These are phyloP conservation scores for Xylariaceae sp. DNA, from an alignment of 2,329 filamentous ascomycete species.

Conservation along the genomic window DNA sequence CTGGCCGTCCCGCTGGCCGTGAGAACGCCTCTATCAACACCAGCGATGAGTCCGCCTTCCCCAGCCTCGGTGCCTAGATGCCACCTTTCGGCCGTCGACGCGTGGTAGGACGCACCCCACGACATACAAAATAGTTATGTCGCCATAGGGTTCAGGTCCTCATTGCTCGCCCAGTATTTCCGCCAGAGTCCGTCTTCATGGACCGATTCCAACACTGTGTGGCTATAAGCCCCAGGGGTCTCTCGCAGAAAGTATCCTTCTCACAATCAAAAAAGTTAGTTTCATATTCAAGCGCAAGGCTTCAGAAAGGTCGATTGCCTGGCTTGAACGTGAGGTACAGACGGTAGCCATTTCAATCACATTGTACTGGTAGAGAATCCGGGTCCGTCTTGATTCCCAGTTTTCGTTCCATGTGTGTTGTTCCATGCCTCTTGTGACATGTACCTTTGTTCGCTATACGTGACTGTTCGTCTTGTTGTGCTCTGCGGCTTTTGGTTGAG, in stretches of 20 bases:
- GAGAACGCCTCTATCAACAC: conserved; percentile 50
- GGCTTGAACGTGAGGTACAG: conserved; percentile 22
- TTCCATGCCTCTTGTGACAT: background rate
- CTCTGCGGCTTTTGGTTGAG: background rate
- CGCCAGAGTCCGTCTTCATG: conserved; percentile 14
- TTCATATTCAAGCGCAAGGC: conserved; percentile 25
- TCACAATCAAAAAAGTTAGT: conserved; percentile 30
- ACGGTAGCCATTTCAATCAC: conserved; percentile 25
- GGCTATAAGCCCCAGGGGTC: conserved; percentile 22
- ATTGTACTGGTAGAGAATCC: conserved; percentile 29
- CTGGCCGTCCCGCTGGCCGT: conserved; percentile 38
- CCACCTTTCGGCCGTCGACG: background rate
- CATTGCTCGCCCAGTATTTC: conserved; percentile 7
- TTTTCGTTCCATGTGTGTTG: conserved; percentile 10
- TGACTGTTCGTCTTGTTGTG: background rate
- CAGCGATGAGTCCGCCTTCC: conserved; percentile 55
- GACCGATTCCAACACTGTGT: conserved; percentile 18
- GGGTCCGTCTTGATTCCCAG: conserved; percentile 22
- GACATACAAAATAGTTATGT: conserved; percentile 17
- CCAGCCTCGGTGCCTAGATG: conserved; percentile 52
- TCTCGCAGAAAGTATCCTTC: conserved; percentile 20
- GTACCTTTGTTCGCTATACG: background rate
- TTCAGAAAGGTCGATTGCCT: conserved; percentile 23
- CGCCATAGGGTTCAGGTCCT: conserved; percentile 6
- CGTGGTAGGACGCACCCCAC: too few relatives aligned